Evolutionary conservation across 1,284 basidiomycete genomes (phyloP).

Genomic region (Farysia itapuensis): DNA sequence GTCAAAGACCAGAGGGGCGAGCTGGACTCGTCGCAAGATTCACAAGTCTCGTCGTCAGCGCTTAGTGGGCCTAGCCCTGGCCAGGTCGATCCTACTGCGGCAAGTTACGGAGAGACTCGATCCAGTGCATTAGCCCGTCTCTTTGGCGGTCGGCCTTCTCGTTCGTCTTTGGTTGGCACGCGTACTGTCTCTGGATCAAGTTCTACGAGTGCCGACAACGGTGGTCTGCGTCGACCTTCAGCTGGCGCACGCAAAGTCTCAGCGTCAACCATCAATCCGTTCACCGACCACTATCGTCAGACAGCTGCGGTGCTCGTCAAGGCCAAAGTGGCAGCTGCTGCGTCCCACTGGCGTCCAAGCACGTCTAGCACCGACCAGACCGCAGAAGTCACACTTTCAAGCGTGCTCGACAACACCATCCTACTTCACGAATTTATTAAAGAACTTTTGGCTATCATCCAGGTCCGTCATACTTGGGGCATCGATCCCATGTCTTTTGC

Average conservation of each 20-base stretch:
- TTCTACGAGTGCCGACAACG: not conserved
- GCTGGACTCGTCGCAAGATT: conserved; percentile 2
- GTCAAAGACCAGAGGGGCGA: conserved; percentile 12
- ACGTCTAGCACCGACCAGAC: conserved; percentile 1
- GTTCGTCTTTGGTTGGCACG: not conserved
- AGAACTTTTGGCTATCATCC: conserved; percentile 83
- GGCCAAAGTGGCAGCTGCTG: conserved; percentile 66
- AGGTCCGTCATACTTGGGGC: conserved; percentile 79
- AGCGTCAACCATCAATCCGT: conserved; percentile 31
- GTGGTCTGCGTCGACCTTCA: not conserved
- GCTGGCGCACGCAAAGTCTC: conserved; percentile 16
- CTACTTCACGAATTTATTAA: conserved; percentile 94
- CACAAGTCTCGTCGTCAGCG: not conserved
- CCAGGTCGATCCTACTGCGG: not conserved
- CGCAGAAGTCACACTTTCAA: conserved; percentile 71
- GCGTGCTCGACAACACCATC: conserved; percentile 88
- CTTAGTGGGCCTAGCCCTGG: not conserved
- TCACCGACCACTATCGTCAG: conserved; percentile 75
- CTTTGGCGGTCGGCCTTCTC: conserved; percentile 24
- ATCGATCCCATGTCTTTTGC: conserved; percentile 66
- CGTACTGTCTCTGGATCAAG: not conserved
- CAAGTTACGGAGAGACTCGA: not conserved
- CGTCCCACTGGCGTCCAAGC: conserved; percentile 11
- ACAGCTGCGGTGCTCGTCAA: conserved; percentile 75
- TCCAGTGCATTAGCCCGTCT: conserved; percentile 24